Conservation (phyloP, 2,329 filamentous ascomycete genomes). For the Diaporthe sp. region DNA sequence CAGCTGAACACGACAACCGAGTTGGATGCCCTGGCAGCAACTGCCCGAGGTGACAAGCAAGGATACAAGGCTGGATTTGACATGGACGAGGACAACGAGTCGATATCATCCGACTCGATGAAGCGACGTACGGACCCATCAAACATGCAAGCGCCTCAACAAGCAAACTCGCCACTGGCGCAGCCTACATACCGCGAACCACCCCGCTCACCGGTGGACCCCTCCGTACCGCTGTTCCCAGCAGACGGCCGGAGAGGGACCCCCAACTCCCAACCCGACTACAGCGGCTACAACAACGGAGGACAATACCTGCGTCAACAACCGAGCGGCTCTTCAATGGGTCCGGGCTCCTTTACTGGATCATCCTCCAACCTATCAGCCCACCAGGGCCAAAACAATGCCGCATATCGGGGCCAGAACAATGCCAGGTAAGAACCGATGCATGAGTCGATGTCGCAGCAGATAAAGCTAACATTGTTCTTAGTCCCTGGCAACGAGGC, state of each 20-base stretch:
- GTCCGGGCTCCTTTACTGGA: constrained; percentile 49
- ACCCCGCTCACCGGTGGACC: constrained; percentile 62
- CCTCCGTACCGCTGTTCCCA: constrained; percentile 66
- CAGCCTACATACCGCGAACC: constrained; percentile 45
- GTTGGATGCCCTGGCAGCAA: constrained; percentile 89
- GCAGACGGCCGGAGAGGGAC: constrained; percentile 48
- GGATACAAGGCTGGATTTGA: constrained; percentile 70
- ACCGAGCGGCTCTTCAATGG: constrained; percentile 43
- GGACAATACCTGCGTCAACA: constrained; percentile 45
- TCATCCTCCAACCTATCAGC: constrained; percentile 50
- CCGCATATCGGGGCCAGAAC: constrained; percentile 55
- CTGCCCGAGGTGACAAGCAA: constrained; percentile 85
- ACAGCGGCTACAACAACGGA: constrained; percentile 44
- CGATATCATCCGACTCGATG: constrained; percentile 72
- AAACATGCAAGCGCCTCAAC: constrained; percentile 40
- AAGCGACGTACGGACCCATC: constrained; percentile 58
- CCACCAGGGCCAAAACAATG: constrained; percentile 56
- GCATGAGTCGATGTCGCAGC: background rate
- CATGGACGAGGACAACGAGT: constrained; percentile 80
- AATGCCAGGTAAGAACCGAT: constrained; percentile 59
- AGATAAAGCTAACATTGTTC: constrained; percentile 44
- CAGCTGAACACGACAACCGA: constrained; percentile 84
- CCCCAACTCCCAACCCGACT: constrained; percentile 45
- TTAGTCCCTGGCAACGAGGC: constrained; percentile 69
- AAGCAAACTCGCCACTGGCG: constrained; percentile 37